Evolutionary conservation across 2,329 filamentous ascomycete genomes (phyloP), one percentile per base, ranked within the genome.

Genomic region (Cordyceps tenuipes): DNA sequence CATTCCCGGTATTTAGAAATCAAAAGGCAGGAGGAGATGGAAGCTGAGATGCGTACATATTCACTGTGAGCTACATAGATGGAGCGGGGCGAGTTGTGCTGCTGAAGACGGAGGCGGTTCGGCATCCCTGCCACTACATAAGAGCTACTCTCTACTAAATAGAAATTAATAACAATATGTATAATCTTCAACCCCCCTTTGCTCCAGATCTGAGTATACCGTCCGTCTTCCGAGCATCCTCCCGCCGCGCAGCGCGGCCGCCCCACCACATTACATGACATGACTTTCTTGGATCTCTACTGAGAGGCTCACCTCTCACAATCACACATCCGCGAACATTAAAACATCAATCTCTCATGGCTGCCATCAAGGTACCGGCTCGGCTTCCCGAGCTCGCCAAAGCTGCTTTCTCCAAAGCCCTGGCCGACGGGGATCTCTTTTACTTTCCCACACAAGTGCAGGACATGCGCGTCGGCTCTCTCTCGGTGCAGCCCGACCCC

Each of bases 391-490:
- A 75, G 2, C 76, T 84, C 15, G 80, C 84, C 60, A 76, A 73
- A 56, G 61, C 73, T 1, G 72, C 79, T 3, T 84, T 84, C 66
- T 66, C 69, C 58, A 76, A 74, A 51, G 82, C 82, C 19, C 73
- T 72, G 12, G 68, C 71, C 12, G 75, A 70, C 59, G 79, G 78
- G 57, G 79, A 83, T 62, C 67, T 85, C 57, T 74, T 73, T 52
- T 84, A 80, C 66, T 84, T 79, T 67, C 75, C 79, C 49, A 83
- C 81, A 3, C 76, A 82, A 61, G 82, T 79, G 49, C 70, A 77
- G 5, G 64, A 83, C 52, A 67, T 84, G 51, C 70, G 69, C 44
- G 72, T 77, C 48, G 72, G 75, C 64, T 70, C 72, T 23, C 69
- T 77, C 36, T 76, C 76, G 0, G 80, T 82, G 66, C 19, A 76